Conservation (phyloP, 305 asterid species). For the Fraxinus baroniana region DNA sequence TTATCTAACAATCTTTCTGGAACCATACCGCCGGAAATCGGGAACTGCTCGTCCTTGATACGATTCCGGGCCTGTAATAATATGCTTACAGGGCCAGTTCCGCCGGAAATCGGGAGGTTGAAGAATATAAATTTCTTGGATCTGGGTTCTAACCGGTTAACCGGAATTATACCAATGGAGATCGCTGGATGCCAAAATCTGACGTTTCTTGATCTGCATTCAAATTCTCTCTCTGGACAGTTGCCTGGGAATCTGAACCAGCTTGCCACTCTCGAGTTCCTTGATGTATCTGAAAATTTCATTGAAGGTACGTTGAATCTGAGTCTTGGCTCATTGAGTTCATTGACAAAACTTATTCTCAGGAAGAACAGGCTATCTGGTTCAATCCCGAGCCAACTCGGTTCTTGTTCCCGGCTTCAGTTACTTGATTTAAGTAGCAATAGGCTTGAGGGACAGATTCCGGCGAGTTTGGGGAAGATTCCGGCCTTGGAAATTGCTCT, state of each 20-base stretch:
- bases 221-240: conserved; percentile 68
- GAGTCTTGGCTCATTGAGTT: conserved; percentile 57
- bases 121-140: conserved; percentile 75
- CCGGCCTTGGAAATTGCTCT: conserved; percentile 75
- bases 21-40: conserved; percentile 59
- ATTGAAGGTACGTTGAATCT: conserved; percentile 67
- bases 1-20: conserved; percentile 76
- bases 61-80: conserved; percentile 68
- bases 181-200: conserved; percentile 76
- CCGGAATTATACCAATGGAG: conserved; percentile 65
- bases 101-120: conserved; percentile 66
- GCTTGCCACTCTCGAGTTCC: conserved; percentile 58
- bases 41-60: conserved; percentile 75
- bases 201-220: conserved; percentile 82
- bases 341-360: conserved; percentile 75
- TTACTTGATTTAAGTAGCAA: conserved; percentile 83
- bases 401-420: conserved; percentile 73
- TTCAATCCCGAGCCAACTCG: conserved; percentile 56
- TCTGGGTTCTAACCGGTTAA: conserved; percentile 63
- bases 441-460: conserved; percentile 59
- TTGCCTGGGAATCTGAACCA: conserved; percentile 58
- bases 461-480: conserved; percentile 67
- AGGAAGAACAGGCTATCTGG: conserved; percentile 67
- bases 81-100: conserved; percentile 61
- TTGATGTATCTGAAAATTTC: conserved; percentile 70